Conservation (phyloP, 495 filamentous ascomycete genomes). For the Aspergillus diversus region DNA sequence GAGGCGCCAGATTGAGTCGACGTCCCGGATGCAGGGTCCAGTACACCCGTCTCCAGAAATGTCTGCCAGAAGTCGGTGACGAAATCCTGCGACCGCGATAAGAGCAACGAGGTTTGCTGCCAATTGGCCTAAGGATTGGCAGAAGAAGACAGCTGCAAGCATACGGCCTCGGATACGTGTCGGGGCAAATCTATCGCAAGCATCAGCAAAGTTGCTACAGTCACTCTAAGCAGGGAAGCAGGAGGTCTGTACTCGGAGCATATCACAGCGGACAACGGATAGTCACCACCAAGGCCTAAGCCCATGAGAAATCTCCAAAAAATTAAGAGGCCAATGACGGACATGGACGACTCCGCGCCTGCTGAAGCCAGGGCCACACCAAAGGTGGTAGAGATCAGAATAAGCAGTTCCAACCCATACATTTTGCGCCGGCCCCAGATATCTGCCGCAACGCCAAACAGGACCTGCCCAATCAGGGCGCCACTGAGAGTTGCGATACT, state of each 20-base stretch:
- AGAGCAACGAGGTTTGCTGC: slow-evolving; percentile 44
- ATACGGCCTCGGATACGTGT: slow-evolving; percentile 54
- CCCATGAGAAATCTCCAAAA: slow-evolving; percentile 52
- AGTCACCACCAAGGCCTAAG: slow-evolving; percentile 48
- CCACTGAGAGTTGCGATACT: slow-evolving; percentile 55
- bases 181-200: slow-evolving; percentile 38
- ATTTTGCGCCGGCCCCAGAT: slow-evolving; percentile 55
- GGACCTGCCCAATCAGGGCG: slow-evolving; percentile 55
- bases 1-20: slow-evolving; percentile 50
- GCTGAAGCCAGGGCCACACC: slow-evolving; percentile 38
- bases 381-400: slow-evolving; percentile 52
- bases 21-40: slow-evolving; percentile 8
- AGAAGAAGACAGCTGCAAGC: slow-evolving; percentile 61
- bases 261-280: slow-evolving; percentile 56
- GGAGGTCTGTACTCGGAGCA: slow-evolving; percentile 47
- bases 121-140: slow-evolving; percentile 59
- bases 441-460: slow-evolving; percentile 60
- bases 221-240: not conserved
- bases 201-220: not conserved
- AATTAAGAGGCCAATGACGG: slow-evolving; percentile 49
- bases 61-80: slow-evolving; percentile 5
- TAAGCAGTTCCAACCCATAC: slow-evolving; percentile 60
- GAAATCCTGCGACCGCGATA: slow-evolving; percentile 18
- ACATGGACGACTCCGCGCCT: slow-evolving; percentile 44
- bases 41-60: not conserved